Evolutionary conservation across 352 stramenopile species (phyloP), one percentile per base, ranked within the genome.

Genomic region (Aphanomyces astaci): DNA sequence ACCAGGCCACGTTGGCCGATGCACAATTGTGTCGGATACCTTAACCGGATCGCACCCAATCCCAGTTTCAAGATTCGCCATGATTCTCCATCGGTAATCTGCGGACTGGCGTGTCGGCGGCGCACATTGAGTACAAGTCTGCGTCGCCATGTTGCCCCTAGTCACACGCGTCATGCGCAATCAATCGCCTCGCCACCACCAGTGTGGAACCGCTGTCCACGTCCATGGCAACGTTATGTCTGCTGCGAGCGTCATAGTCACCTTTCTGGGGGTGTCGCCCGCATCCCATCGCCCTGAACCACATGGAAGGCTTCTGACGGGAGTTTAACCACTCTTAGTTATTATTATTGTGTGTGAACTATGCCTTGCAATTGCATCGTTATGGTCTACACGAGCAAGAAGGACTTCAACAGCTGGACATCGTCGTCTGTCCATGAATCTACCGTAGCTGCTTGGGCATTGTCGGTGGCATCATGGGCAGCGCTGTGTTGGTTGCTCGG

Each of bases 391-490:
- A 78, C 73, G 25, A 93, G 75, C 40, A 91, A 65, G 71, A 93
- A 73, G 30, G 72, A 87, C 71, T 90, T 82, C 52, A 93, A 72
- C 59, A 93, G 88, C 52, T 89, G 75, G 63, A 93, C 90, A 65
- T 93, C 84, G 46, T 89, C 82, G 64, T 91, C 84, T 48, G 74
- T 89, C 84, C 84, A 93, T 43, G 88, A 75, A 28, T 73, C 73
- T 45, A 71, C 73, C 59, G 66, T 77, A 22, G 78, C 77, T 19
- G 82, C 55, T 43, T 87, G 80, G 10, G 81, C 80, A 28, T 81
- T 74, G 19, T 53, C 45, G 45, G 13, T 25, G 45, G 13, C 9
- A 25, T 53, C 45, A 62, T 92, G 72, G 60, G 86, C n/a, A n/a
- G n/a, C n/a, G n/a, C n/a, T n/a, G n/a, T n/a, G n/a, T n/a, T n/a